A percentile compares a stretch with the other conserved stretches of the same genome.
These are phyloP conservation scores for Trichomonas vaginalis DNA, from an alignment of 208 protist genomes.

Conservation along the genomic window DNA sequence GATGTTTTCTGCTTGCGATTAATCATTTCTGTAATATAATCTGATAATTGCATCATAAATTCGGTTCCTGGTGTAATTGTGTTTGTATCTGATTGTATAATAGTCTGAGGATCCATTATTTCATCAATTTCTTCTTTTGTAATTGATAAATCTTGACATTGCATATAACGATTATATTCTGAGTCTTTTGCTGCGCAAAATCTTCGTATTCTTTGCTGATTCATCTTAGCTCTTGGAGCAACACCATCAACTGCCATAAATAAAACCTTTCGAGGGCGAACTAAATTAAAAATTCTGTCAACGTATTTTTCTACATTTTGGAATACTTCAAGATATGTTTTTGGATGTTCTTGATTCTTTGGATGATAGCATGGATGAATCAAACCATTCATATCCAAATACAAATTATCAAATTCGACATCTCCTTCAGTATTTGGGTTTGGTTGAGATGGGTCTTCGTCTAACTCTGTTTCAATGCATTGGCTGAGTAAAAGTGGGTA, in stretches of 20 bases:
- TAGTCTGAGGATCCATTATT: not conserved
- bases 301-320: conserved; percentile 78
- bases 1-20: not conserved
- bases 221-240: conserved; percentile 97
- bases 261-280: conserved; percentile 83
- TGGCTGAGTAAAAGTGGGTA: not conserved
- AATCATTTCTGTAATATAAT: not conserved
- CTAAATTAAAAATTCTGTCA: conserved; percentile 82
- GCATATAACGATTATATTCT: conserved; percentile 3
- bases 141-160: not conserved
- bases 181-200: conserved; percentile 50
- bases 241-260: conserved; percentile 83
- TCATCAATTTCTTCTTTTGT: not conserved
- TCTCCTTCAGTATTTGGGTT: conserved; percentile 61
- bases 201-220: conserved; percentile 89
- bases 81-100: conserved; percentile 24
- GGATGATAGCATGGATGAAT: conserved; percentile 97
- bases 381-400: conserved; percentile 97
- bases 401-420: conserved; percentile 88
- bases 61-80: conserved; percentile 36
- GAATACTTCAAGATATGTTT: conserved; percentile 57
- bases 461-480: not conserved
- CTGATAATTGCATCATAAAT: conserved; percentile 31
- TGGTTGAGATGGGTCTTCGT: not conserved
- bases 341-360: conserved; percentile 45